Evolutionary conservation across 192 early-diverging fungal genomes (phyloP).

Genomic region (Thamnidium elegans): DNA sequence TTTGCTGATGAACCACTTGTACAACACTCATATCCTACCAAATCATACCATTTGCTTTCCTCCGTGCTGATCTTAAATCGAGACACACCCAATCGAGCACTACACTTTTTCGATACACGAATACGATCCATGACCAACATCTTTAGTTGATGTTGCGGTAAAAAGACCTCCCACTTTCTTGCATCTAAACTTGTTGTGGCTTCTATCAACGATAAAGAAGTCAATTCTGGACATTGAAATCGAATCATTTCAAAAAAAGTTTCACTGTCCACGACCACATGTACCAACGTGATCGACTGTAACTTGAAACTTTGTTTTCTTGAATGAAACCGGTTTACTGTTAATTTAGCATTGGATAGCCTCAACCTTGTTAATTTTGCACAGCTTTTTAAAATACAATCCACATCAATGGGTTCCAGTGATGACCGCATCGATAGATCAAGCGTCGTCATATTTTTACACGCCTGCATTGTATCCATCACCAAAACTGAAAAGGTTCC

Average conservation of each 20-base stretch:
- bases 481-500: too few species aligned
- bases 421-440: too few species aligned
- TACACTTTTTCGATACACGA: not conserved
- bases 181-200: not conserved
- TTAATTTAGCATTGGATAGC: too few species aligned
- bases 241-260: not conserved
- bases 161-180: not conserved
- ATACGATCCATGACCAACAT: not conserved
- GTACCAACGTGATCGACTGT: not conserved
- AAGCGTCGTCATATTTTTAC: too few species aligned
- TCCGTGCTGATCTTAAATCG: not conserved
- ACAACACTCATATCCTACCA: not conserved
- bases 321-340: too few species aligned
- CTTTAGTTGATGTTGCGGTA: not conserved
- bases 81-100: not conserved
- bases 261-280: not conserved
- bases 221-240: not conserved
- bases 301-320: too few species aligned
- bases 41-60: not conserved
- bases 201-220: not conserved
- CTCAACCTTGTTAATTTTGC: too few species aligned
- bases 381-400: too few species aligned
- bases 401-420: too few species aligned
- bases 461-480: too few species aligned
- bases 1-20: not conserved